Conservation (phyloP, 805 yeast genomes). For the Hanseniaspora thailandica region DNA sequence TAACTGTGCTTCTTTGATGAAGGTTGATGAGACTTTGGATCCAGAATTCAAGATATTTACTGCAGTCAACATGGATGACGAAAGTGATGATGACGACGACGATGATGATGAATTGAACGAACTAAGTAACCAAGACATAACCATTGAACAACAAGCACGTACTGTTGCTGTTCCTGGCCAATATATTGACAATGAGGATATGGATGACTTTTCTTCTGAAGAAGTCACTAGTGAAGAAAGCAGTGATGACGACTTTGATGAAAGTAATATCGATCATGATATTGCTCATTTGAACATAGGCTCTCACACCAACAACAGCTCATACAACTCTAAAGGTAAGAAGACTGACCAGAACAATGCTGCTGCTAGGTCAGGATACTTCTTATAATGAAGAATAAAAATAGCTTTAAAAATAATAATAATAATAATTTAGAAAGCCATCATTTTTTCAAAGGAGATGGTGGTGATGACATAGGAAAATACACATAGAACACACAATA, state of each 20-base stretch:
- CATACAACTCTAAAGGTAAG: slow-evolving; percentile 3
- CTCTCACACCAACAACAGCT: slow-evolving; percentile 1
- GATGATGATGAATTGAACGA: slow-evolving; percentile 12
- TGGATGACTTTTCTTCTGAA: slow-evolving; percentile 9
- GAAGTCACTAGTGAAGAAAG: slow-evolving; percentile 13
- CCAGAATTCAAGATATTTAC: slow-evolving; percentile 89
- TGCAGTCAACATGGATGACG: slow-evolving; percentile 79
- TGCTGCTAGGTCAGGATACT: slow-evolving; percentile 11
- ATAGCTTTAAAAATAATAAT: not conserved
- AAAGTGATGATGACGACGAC: slow-evolving; percentile 18
- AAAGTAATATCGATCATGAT: slow-evolving; percentile 12
- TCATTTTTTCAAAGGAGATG: not conserved
- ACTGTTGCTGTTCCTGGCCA: slow-evolving; percentile 7
- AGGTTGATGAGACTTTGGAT: slow-evolving; percentile 71
- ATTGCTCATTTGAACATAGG: slow-evolving; percentile 5
- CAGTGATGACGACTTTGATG: slow-evolving; percentile 14
- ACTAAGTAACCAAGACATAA: slow-evolving; percentile 9
- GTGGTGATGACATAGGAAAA: not conserved
- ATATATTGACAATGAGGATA: slow-evolving; percentile 4
- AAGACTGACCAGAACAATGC: not conserved
- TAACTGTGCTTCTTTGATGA: slow-evolving; percentile 96
- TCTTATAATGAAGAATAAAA: not conserved
- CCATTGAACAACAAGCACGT: slow-evolving; percentile 11
- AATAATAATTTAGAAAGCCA: not conserved
- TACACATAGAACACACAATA: too few relatives aligned